These are phyloP conservation scores for Closterium sp. DNA, from an alignment of 139 green algal genomes.

Conservation along the genomic window DNA sequence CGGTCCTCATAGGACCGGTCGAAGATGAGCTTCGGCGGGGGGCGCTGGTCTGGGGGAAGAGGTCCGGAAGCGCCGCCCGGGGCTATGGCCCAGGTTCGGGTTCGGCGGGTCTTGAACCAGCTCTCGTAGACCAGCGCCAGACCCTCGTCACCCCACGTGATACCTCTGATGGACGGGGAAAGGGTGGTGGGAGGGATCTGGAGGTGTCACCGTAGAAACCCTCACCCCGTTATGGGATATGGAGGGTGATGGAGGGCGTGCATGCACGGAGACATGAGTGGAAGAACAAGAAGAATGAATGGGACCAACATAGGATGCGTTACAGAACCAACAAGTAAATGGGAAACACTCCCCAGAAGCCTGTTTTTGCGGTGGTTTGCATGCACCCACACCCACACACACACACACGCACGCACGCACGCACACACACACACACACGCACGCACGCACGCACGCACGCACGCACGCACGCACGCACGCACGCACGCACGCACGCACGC, in stretches of 20 bases:
- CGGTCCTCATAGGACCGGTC: conserved; percentile 85
- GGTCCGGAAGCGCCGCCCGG: background rate
- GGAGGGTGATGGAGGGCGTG: too few relatives aligned
- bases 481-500: too few relatives aligned
- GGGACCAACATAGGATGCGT: conserved; percentile 62
- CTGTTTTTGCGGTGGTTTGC: too few relatives aligned
- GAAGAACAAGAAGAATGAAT: conserved; percentile 47
- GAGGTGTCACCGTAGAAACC: too few relatives aligned
- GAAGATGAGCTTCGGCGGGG: conserved; percentile 18
- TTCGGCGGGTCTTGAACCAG: conserved; percentile 56
- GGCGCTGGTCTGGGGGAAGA: background rate
- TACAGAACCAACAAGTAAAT: background rate
- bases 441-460: too few relatives aligned
- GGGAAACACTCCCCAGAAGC: background rate
- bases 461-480: too few relatives aligned
- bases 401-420: too few relatives aligned
- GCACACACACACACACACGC: too few relatives aligned
- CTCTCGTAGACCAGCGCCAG: conserved; percentile 90
- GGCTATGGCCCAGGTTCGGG: conserved; percentile 36
- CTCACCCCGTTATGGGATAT: too few relatives aligned
- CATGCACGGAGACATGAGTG: too few relatives aligned
- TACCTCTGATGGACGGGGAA: conserved; percentile 65
- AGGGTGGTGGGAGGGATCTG: too few relatives aligned
- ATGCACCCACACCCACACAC: too few relatives aligned
- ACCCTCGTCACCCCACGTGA: conserved; percentile 79